Base-by-base conservation (phyloP, 2,329 filamentous ascomycete genomes). In the Trichoderma asperellum region DNA sequence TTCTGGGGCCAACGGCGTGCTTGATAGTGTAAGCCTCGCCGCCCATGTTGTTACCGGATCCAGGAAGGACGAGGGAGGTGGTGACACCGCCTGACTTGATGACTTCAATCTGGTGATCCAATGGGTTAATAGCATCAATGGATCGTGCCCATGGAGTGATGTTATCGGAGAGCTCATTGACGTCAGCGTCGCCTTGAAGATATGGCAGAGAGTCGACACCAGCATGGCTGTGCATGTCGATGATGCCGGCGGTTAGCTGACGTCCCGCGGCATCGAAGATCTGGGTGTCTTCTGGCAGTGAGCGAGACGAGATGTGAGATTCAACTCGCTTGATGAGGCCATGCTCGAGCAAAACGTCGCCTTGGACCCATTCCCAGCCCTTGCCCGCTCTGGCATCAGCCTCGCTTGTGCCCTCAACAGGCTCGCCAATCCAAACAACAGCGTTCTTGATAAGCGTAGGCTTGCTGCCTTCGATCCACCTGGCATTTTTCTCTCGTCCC, bases 81-180 rank as follows among this genome's bases (percentile, higher is more conserved):
- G 90, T 92, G 0, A 92, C 89, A n/a, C 90, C 90, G 8, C 90
- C 90, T 0, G 88, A 91, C 74, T 91, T 91, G 81, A 92, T 92
- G 72, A 89, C 86, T 72, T 89, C 84, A 12, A 91, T 85, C 73
- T 91, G 89, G 16, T 83, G 85, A 74, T 92, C 90, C 14, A 87
- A 80, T 0, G 89, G 87, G 73, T 90, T 84, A 43, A 92, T 79
- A 2, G 84, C 87, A 74, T 92, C 90, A 55, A 91, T 87, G 10
- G 88, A 87, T 24, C 89, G 86, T 6, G 90, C 88, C 75, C 87
- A 92, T 0, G 90, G 90, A 0, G 90, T 92, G 68, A 90, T 87
- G 73, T 91, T 87, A 40, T 81, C 80, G 1, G 86, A 88, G 73
- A 89, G 78, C 77, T 92, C 90, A 73, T 92, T 92, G 65, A 79